phyloP scores from a whole-genome alignment of 2,329 filamentous ascomycete genomes.

The Penicillium sp. region DNA sequence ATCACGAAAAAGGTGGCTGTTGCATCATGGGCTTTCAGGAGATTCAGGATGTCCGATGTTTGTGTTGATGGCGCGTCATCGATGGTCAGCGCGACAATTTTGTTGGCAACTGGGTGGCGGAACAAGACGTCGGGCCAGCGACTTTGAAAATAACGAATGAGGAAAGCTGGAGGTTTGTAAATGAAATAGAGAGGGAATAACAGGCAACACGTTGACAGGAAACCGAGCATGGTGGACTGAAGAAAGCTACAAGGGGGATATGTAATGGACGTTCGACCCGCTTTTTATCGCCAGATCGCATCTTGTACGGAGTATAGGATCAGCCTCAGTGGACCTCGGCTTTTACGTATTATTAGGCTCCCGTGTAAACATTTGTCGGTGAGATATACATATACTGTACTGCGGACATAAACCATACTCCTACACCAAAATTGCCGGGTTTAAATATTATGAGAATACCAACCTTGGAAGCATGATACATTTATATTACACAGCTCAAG shows the following conservation, averaged over 20 bases:
- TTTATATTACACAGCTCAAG: too few relatives aligned
- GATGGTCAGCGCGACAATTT: conserved; percentile 78
- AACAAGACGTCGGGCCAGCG: conserved; percentile 80
- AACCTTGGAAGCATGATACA: too few relatives aligned
- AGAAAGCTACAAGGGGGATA: background rate
- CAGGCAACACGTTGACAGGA: conserved; percentile 28
- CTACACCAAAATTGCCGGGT: too few relatives aligned
- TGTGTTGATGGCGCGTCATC: conserved; percentile 79
- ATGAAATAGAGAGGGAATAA: conserved; percentile 63
- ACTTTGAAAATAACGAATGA: conserved; percentile 70
- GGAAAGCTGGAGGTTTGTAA: conserved; percentile 74
- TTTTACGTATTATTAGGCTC: too few relatives aligned
- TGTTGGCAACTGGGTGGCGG: conserved; percentile 60
- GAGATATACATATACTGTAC: too few relatives aligned
- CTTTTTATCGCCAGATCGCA: too few relatives aligned
- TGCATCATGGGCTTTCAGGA: conserved; percentile 66
- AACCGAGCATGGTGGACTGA: conserved; percentile 32
- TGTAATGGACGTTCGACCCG: too few relatives aligned
- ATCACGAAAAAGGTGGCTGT: conserved; percentile 89
- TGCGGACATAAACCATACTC: too few relatives aligned
- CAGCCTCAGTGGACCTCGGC: too few relatives aligned
- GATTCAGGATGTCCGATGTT: conserved; percentile 68
- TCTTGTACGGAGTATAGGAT: too few relatives aligned
- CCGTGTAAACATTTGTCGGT: too few relatives aligned
- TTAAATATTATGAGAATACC: too few relatives aligned